Percentiles rank a stretch among this genome's conserved stretches.
Conservation (phyloP, 345 rosid genomes). For the Angophora floribunda region DNA sequence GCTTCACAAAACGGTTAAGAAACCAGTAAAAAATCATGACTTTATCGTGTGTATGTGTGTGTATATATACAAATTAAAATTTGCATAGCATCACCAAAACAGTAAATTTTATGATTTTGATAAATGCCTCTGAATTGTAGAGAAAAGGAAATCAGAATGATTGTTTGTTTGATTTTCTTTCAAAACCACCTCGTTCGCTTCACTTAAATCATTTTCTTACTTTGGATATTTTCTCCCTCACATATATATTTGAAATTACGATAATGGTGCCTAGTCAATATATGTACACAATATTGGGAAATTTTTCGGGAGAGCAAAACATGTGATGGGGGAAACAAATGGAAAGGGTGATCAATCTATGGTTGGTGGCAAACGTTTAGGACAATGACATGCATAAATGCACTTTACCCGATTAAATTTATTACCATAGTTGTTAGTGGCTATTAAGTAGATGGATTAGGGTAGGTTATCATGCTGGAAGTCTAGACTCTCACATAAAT, state of each 20-base stretch:
- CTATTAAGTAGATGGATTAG: neutral
- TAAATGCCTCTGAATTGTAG: neutral
- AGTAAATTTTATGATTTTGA: neutral
- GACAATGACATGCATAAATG: neutral
- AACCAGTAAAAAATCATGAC: neutral
- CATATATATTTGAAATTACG: neutral
- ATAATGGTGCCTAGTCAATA: neutral
- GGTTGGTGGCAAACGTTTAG: neutral
- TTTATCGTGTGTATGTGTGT: no score
- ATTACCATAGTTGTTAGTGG: neutral
- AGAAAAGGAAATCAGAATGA: no score
- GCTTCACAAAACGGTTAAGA: neutral
- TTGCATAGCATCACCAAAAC: neutral
- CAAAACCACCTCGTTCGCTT: no score
- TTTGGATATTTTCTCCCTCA: no score
- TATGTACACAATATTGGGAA: neutral
- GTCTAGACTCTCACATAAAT: neutral
- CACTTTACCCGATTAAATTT: neutral
- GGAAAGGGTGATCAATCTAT: neutral
- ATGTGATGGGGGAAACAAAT: neutral
- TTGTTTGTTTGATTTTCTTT: no score
- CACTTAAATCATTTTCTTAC: no score
- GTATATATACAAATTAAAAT: no score
- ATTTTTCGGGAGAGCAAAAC: neutral
- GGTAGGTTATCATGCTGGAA: neutral